A percentile compares a stretch with the other conserved stretches of the same genome.
These are phyloP conservation scores for Lindgomyces ingoldianus DNA, from an alignment of 495 filamentous ascomycete genomes.

Conservation along the genomic window DNA sequence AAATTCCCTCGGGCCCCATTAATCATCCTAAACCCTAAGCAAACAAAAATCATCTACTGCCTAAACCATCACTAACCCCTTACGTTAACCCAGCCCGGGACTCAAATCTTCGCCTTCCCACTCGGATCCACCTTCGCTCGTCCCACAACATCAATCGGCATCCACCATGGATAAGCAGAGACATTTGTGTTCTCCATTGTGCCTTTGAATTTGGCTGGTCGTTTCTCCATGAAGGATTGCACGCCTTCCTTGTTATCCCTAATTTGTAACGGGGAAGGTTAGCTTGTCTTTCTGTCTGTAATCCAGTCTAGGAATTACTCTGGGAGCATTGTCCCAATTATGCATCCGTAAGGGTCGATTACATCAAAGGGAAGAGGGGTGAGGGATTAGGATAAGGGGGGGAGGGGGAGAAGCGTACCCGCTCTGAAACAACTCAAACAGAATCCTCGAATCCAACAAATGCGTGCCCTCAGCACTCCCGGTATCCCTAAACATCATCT, in stretches of 20 bases:
- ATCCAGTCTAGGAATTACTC: not conserved
- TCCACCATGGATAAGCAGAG: conserved; percentile 54
- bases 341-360: not conserved
- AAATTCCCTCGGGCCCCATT: too few relatives aligned
- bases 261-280: not conserved
- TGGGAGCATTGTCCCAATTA: not conserved
- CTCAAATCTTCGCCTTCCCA: conserved; percentile 41
- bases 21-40: too few relatives aligned
- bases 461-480: conserved; percentile 59
- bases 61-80: not conserved
- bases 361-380: not conserved
- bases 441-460: conserved; percentile 58
- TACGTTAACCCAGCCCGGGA: not conserved
- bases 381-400: not conserved
- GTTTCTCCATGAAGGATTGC: conserved; percentile 45
- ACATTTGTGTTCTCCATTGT: conserved; percentile 53
- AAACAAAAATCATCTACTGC: too few relatives aligned
- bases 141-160: conserved; percentile 39
- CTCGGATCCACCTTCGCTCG: conserved; percentile 33
- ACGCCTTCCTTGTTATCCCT: conserved; percentile 49
- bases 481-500: conserved; percentile 61
- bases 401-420: conserved; percentile 29
- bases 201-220: conserved; percentile 55
- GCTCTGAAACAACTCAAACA: conserved; percentile 56
- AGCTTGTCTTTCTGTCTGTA: not conserved